Conservation (phyloP, 179 eudicot species). For the Monotropa hypopitys region DNA sequence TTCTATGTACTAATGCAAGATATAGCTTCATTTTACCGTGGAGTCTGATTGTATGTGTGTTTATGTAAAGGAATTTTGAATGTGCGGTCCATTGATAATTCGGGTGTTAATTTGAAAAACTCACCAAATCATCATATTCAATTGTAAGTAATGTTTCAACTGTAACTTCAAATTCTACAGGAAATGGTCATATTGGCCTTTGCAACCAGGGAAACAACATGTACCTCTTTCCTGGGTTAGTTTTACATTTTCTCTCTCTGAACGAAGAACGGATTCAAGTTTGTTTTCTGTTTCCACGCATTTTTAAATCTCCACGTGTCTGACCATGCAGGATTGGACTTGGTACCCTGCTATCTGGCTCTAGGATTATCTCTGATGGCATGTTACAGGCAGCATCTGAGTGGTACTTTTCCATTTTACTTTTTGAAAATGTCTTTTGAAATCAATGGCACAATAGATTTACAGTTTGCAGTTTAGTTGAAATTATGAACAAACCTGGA, state of each 20-base stretch:
- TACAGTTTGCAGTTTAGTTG: background rate
- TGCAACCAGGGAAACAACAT: slow-evolving; percentile 98
- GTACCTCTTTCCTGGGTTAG: slow-evolving; percentile 98
- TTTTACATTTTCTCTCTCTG: slow-evolving; percentile 7
- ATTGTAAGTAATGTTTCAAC: background rate
- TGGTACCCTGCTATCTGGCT: slow-evolving; percentile 87
- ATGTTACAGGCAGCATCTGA: slow-evolving; percentile 99
- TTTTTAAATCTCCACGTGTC: background rate
- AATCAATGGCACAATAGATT: background rate
- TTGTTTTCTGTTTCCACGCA: background rate
- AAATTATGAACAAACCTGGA: slow-evolving; percentile 3
- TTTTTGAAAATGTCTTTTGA: background rate
- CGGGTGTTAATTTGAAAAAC: background rate
- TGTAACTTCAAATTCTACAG: slow-evolving; percentile 25
- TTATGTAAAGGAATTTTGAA: background rate
- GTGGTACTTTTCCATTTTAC: slow-evolving; percentile 32
- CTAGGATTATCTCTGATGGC: slow-evolving; percentile 76
- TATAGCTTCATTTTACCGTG: background rate
- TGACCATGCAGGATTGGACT: slow-evolving; percentile 72
- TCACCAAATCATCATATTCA: background rate
- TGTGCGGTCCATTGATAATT: background rate
- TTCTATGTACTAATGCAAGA: background rate
- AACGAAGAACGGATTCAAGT: background rate
- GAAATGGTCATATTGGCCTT: slow-evolving; percentile 74
- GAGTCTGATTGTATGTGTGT: background rate